Evolutionary conservation across 2,329 filamentous ascomycete species (phyloP), one percentile per base, ranked within the genome.

Genomic region (Botrytis sinoallii): DNA sequence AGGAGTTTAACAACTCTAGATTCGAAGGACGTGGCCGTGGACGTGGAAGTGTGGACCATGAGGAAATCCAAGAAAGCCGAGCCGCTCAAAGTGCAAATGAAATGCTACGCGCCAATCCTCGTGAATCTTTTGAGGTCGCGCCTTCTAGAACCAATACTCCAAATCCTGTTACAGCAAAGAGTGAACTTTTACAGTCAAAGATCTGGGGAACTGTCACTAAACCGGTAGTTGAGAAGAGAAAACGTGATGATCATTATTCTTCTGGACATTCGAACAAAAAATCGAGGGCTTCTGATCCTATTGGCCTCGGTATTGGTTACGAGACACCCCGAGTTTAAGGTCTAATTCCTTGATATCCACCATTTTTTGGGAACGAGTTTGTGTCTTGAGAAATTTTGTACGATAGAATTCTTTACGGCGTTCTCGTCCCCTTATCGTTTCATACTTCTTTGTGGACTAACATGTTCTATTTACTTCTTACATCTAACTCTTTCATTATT

Each of bases 1-100:
- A 87, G 32, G 87, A 89, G 78, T 83, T 89, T 38, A 86, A 86
- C 0, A 84, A 87, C 7, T 86, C 88, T 74, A 87, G 87, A 0
- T 77, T 75, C 73, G 74, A 74, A 68, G 77, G 75, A 69, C 71
- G 52, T 40, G 78, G 80, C 29, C 82, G 83, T 40, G 78, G 80
- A 32, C 82, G 83, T 61, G 59, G 59, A n/a, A 12, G 29, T 14
- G 84, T 83, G 2, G 84, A 84, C 22, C 86, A 92, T 59, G 88
- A 92, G 76, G 89, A 92, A 61, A 83, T 94, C 0, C 88, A 86
- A 48, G 92, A 92, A 78, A 94, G 92, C 73, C 92, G 93, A 79
- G 93, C 93, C 14, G 95, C 91, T 79, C 92, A 93, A 76, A 89
- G 90, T 63, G 93, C 94, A 2, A 90, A 91, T 3, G 90, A 90